These are phyloP conservation scores for Tetracladium marchalianum DNA, from an alignment of 495 filamentous ascomycete species.

Conservation along the genomic window DNA sequence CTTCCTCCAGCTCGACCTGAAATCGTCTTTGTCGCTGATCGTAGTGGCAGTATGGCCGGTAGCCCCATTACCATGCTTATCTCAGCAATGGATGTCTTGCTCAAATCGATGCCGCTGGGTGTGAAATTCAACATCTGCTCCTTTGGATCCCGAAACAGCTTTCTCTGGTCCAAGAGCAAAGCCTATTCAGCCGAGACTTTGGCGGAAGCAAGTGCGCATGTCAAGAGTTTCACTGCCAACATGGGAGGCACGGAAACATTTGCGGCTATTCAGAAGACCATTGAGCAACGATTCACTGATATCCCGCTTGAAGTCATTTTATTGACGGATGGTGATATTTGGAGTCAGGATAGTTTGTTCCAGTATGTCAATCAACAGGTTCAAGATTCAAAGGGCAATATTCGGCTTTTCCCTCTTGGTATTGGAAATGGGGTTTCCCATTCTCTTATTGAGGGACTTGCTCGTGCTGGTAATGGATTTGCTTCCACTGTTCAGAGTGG, in stretches of 20 bases:
- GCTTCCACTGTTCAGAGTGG: slow-evolving; percentile 45
- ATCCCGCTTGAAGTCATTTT: slow-evolving; percentile 55
- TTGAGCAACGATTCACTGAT: slow-evolving; percentile 39
- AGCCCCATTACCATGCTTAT: slow-evolving; percentile 43
- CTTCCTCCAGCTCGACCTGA: slow-evolving; percentile 45
- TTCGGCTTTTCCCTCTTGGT: slow-evolving; percentile 57
- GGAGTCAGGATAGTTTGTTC: slow-evolving; percentile 45
- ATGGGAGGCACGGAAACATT: slow-evolving; percentile 65
- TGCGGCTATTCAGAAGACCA: slow-evolving; percentile 38
- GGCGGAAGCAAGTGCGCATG: slow-evolving; percentile 37
- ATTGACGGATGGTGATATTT: slow-evolving; percentile 65
- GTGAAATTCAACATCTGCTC: slow-evolving; percentile 68
- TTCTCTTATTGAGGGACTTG: slow-evolving; percentile 56
- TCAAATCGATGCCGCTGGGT: slow-evolving; percentile 59
- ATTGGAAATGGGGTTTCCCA: slow-evolving; percentile 54
- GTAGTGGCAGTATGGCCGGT: slow-evolving; percentile 52
- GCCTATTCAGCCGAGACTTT: slow-evolving; percentile 43
- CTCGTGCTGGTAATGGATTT: slow-evolving; percentile 57
- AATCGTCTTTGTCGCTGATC: slow-evolving; percentile 62
- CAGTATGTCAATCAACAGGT: slow-evolving; percentile 41
- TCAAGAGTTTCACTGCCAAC: slow-evolving; percentile 36
- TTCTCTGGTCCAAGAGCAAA: slow-evolving; percentile 50
- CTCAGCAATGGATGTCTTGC: slow-evolving; percentile 52
- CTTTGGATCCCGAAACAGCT: slow-evolving; percentile 43
- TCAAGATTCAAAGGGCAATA: slow-evolving; percentile 31